Evolutionary conservation across 1,284 basidiomycete species (phyloP).

Genomic region (Heterobasidion parviporum): DNA sequence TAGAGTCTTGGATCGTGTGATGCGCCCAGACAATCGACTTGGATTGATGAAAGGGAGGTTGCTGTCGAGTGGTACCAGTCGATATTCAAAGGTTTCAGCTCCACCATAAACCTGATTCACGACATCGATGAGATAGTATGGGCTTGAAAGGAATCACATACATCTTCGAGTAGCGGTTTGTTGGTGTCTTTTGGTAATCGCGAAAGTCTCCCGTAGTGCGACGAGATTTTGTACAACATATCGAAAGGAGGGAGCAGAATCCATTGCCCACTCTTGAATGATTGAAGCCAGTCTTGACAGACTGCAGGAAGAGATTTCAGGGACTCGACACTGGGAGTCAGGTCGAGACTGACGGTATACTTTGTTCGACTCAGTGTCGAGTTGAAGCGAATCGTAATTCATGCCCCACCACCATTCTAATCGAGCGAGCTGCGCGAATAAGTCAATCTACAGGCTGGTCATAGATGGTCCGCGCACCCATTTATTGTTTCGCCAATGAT

Average conservation of each 20-base stretch:
- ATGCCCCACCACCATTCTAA: too few species aligned
- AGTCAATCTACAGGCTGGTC: too few species aligned
- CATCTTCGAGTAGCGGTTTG: not conserved
- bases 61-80: not conserved
- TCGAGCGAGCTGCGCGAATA: too few species aligned
- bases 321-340: too few species aligned
- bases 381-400: too few species aligned
- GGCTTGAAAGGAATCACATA: not conserved
- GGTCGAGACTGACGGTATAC: too few species aligned
- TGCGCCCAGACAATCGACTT: not conserved
- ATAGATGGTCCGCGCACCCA: too few species aligned
- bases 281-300: not conserved
- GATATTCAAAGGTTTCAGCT: not conserved
- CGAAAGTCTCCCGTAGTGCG: not conserved
- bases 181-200: not conserved
- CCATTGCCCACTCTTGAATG: not conserved
- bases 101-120: not conserved
- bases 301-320: too few species aligned
- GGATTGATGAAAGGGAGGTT: not conserved
- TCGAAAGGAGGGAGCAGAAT: not conserved
- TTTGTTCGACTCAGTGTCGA: too few species aligned
- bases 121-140: not conserved
- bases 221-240: not conserved
- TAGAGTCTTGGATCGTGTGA: not conserved
- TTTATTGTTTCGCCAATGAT: too few species aligned